Base-by-base conservation (phyloP, 2,329 filamentous ascomycete genomes). In the Neocatenulostroma microsporum region DNA sequence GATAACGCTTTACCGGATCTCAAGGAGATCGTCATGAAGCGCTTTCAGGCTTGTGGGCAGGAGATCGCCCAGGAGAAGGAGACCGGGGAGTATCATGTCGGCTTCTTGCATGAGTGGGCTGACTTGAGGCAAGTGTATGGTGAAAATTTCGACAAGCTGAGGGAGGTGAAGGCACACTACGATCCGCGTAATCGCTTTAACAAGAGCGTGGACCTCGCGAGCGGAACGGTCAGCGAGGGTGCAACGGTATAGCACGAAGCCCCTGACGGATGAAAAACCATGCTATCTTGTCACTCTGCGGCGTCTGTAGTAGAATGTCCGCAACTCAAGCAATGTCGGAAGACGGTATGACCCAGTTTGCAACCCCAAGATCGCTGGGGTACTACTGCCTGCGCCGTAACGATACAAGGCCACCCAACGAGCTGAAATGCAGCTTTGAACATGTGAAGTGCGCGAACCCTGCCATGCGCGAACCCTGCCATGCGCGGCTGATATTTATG, bases 41-140 rank as follows among this genome's bases (percentile, higher is more conserved):
- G 42, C 9, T 30, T 54, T 7, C 17, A 20, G n/a, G 41, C 40
- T 17, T 39, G 42, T 4, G 41, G 40, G 2, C 20, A 27, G 2
- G 36, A 48, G 8, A 44, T 55, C 20, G 43, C 44, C 8, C 42
- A 46, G 11, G 37, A 37, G 1, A 40, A 51, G 12, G 39, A 43
- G n/a, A 45, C 44, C 10, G 44, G 41, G 8, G 46, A 53, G 21
- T 54, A 43, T n/a, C 49, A 49, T 20, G 41, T 46, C 2, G 49
- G 48, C 5, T 55, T 54, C 20, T 25, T 54, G 21, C 43, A 53
- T 30, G 33, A 48, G 15, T 47, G 43, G 41, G 48, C 50, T 21
- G 40, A 51, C 35, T 25, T 48, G 18, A 32, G 37, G 3, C 17
- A 45, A 33, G 44, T 54, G 3, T 53, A 45, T 37, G 48, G 48